Evolutionary conservation across 371 early-diverging fungal species (phyloP).

Genomic region (Mortierella sp.): DNA sequence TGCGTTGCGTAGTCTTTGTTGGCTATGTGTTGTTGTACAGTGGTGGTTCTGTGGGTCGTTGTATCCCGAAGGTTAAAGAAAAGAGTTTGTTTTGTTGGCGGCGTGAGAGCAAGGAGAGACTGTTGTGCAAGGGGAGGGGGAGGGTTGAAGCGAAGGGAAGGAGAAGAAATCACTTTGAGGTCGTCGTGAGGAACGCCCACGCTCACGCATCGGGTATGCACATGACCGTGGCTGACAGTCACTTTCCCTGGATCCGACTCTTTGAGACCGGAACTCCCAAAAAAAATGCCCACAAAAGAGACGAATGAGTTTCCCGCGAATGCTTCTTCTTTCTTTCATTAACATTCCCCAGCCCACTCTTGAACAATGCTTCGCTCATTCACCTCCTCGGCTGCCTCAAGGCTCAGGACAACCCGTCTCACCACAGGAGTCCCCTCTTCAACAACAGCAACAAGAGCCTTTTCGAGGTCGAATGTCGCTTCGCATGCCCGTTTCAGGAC

Average conservation of each 20-base stretch:
- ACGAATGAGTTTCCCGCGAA: neutral
- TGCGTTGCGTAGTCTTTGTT: neutral
- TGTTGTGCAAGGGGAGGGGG: neutral
- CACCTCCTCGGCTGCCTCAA: conserved; percentile 3
- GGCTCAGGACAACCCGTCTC: neutral
- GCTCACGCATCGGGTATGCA: neutral
- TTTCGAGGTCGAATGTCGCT: neutral
- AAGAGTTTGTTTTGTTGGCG: neutral
- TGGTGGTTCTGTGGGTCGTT: neutral
- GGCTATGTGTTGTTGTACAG: neutral
- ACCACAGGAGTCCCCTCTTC: neutral
- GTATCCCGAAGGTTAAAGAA: neutral
- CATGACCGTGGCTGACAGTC: neutral
- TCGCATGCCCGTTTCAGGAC: neutral
- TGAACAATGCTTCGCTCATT: conserved; percentile 31
- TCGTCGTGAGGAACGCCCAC: neutral
- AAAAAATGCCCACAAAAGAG: neutral
- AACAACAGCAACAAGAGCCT: conserved; percentile 6
- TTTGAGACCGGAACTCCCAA: neutral
- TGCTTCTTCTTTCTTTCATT: conserved; percentile 6
- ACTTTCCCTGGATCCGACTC: neutral
- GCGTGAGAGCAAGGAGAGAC: neutral
- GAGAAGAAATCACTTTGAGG: neutral
- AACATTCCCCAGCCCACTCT: neutral
- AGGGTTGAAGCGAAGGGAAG: neutral